A percentile compares a stretch with the other conserved stretches of the same genome.
Evolutionary conservation across 2,329 filamentous ascomycete genomes (phyloP).

Genomic region (Colletotrichum tamarilloi): DNA sequence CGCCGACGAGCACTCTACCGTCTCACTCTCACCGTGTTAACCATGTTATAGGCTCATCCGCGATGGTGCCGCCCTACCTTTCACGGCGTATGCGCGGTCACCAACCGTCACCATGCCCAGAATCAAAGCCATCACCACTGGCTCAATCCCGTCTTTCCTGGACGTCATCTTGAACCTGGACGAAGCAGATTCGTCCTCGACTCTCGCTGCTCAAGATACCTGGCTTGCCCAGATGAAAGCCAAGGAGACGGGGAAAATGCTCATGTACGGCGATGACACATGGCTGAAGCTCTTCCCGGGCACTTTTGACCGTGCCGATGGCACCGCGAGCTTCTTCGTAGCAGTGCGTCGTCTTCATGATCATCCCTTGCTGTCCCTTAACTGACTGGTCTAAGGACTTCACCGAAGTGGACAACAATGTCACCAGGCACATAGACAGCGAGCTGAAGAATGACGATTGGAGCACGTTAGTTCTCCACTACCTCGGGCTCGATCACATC

Average conservation of each 20-base stretch:
- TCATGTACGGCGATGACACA: slow-evolving; percentile 98
- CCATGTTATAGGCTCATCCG: slow-evolving; percentile 77
- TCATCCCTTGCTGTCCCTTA: slow-evolving; percentile 37
- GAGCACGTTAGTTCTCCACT: slow-evolving; percentile 95
- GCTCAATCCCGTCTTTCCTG: slow-evolving; percentile 97
- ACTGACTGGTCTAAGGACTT: slow-evolving; percentile 75
- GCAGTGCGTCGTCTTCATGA: slow-evolving; percentile 74
- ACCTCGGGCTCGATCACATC: slow-evolving; percentile 95
- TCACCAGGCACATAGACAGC: slow-evolving; percentile 85
- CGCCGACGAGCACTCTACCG: slow-evolving; percentile 35
- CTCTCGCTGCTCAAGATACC: slow-evolving; percentile 88
- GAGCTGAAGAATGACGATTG: slow-evolving; percentile 86
- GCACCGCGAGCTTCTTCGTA: slow-evolving; percentile 98
- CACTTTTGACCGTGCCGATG: slow-evolving; percentile 87
- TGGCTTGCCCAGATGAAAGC: slow-evolving; percentile 95
- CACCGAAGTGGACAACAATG: slow-evolving; percentile 96
- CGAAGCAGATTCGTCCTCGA: slow-evolving; percentile 91
- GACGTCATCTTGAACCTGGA: slow-evolving; percentile 97
- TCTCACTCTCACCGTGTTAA: background rate
- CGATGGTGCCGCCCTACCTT: slow-evolving; percentile 85
- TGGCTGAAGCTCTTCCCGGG: slow-evolving; percentile 97
- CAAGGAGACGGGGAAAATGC: slow-evolving; percentile 75
- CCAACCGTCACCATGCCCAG: slow-evolving; percentile 99
- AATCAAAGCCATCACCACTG: slow-evolving; percentile 96
- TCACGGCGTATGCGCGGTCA: slow-evolving; percentile 94